A percentile compares a stretch with the other conserved stretches of the same genome.
These are phyloP conservation scores for Pythium dissimile DNA, from an alignment of 352 stramenopile species.

Conservation along the genomic window DNA sequence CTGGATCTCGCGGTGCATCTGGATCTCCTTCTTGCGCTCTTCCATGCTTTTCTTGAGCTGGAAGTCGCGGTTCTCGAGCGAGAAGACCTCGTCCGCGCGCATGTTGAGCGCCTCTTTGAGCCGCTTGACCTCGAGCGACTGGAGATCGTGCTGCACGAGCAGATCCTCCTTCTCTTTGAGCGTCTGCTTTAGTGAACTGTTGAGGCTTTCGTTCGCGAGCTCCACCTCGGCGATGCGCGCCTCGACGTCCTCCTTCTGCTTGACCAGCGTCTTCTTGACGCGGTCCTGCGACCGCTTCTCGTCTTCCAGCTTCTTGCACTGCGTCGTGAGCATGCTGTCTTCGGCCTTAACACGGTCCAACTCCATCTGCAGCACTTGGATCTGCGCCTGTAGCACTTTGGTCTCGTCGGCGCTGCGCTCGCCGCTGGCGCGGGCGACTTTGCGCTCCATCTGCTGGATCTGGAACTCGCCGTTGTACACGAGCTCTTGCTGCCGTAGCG, in stretches of 20 bases:
- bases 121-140: conserved; percentile 91
- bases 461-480: conserved; percentile 97
- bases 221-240: conserved; percentile 86
- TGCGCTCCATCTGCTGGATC: conserved; percentile 96
- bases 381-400: conserved; percentile 87
- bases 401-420: conserved; percentile 95
- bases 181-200: conserved; percentile 76
- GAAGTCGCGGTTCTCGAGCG: conserved; percentile 92
- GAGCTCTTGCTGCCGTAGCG: conserved; percentile 91
- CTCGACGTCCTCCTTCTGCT: conserved; percentile 77
- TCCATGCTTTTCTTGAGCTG: conserved; percentile 93
- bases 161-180: conserved; percentile 90
- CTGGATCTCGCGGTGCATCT: conserved; percentile 88
- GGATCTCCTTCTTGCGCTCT: conserved; percentile 91
- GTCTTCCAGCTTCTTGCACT: conserved; percentile 92
- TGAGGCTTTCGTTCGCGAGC: conserved; percentile 89
- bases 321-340: conserved; percentile 84
- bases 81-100: conserved; percentile 90
- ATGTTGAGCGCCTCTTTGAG: conserved; percentile 88
- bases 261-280: conserved; percentile 68
- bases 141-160: conserved; percentile 92
- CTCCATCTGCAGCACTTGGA: conserved; percentile 88
- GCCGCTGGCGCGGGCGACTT: conserved; percentile 90
- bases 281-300: conserved; percentile 82
- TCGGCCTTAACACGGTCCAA: conserved; percentile 86